Percentiles rank a stretch among this genome's conserved stretches.
Conservation (phyloP, 2,329 filamentous ascomycete species). For the Reticulascus tulasneorum region DNA sequence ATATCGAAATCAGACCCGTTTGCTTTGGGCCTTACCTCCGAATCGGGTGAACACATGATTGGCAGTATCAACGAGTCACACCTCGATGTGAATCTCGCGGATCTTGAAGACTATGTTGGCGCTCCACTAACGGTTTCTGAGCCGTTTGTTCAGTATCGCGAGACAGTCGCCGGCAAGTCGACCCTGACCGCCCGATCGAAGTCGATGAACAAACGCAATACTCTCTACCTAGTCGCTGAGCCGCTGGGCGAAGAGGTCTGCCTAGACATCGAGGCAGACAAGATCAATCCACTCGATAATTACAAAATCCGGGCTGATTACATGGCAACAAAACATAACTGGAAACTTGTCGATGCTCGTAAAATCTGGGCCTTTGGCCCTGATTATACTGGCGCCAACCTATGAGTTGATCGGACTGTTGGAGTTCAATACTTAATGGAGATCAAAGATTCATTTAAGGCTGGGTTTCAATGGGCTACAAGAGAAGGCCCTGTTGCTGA, state of each 20-base stretch:
- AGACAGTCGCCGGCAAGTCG: constrained; percentile 81
- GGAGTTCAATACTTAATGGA: constrained; percentile 99
- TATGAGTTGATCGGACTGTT: constrained; percentile 99
- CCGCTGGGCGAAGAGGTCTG: constrained; percentile 90
- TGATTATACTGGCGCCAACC: constrained; percentile 95
- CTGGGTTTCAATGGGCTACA: constrained; percentile 99
- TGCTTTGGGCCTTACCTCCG: constrained; percentile 83
- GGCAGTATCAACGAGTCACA: constrained; percentile 99
- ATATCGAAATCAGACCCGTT: constrained; percentile 99
- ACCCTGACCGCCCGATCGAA: constrained; percentile 97
- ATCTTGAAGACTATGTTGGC: constrained; percentile 99
- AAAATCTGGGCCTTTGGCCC: constrained; percentile 99
- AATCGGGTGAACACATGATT: constrained; percentile 97
- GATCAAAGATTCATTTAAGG: constrained; percentile 99
- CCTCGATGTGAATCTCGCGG: constrained; percentile 99
- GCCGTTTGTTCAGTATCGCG: constrained; percentile 97
- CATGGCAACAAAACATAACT: constrained; percentile 93
- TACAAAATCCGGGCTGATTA: constrained; percentile 97
- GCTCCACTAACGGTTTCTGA: constrained; percentile 97
- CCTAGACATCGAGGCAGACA: constrained; percentile 84
- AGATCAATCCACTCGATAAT: constrained; percentile 93
- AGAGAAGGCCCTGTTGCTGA: constrained; percentile 96
- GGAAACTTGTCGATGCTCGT: constrained; percentile 99
- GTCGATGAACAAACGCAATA: constrained; percentile 99
- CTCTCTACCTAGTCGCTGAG: constrained; percentile 92